Evolutionary conservation across 176 grass and related monocot species (phyloP).

Genomic region (Oryza glaberrima): DNA sequence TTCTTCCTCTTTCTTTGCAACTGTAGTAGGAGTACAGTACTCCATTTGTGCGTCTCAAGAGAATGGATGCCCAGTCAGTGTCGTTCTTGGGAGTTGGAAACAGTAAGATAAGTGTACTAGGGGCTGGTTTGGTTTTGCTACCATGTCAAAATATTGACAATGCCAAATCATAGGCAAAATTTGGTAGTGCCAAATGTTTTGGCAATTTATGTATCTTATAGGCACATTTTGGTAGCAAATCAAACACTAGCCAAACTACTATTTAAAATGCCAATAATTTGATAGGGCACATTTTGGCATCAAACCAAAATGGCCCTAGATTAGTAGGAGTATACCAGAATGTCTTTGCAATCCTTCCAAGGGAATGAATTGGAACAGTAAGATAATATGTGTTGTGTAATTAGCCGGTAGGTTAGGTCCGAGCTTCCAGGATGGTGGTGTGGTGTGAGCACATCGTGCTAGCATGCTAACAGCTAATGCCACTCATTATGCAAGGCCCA

Average conservation of each 20-base stretch:
- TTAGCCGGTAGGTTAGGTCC: neutral
- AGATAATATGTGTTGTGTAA: neutral
- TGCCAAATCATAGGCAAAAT: too few relatives aligned
- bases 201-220: too few relatives aligned
- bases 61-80: neutral
- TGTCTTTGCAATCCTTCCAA: neutral
- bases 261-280: too few relatives aligned
- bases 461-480: constrained; percentile 9
- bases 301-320: too few relatives aligned
- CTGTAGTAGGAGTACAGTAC: neutral
- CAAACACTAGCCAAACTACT: too few relatives aligned
- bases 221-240: too few relatives aligned
- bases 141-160: too few relatives aligned
- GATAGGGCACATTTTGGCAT: too few relatives aligned
- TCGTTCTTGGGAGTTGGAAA: neutral
- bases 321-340: neutral
- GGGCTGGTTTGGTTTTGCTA: too few relatives aligned
- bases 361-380: too few relatives aligned
- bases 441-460: neutral
- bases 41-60: neutral
- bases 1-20: neutral
- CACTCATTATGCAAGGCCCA: neutral
- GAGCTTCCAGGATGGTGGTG: neutral
- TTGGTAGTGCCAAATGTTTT: too few relatives aligned
- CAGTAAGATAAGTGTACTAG: neutral